Conservation (phyloP, 768 basidiomycete genomes). For the Hemileccinum impolitum region DNA sequence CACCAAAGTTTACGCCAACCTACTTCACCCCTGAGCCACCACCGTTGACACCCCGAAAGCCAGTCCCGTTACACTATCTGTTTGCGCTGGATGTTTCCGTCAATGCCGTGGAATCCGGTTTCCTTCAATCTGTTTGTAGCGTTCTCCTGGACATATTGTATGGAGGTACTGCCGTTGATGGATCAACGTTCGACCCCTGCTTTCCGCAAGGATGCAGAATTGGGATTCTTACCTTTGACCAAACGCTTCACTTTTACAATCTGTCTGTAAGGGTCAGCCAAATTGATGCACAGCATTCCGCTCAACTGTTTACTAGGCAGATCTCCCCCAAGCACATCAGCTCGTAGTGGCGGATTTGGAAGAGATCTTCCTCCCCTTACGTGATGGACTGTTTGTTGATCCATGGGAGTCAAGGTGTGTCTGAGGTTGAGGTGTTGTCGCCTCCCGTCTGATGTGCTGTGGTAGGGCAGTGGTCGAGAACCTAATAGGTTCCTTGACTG, state of each 20-base stretch:
- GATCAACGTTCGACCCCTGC: constrained; percentile 43
- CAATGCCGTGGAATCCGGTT: constrained; percentile 64
- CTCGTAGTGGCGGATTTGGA: constrained; percentile 85
- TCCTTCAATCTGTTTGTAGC: constrained; percentile 63
- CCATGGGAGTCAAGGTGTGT: constrained; percentile 67
- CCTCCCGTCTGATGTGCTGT: constrained; percentile 5
- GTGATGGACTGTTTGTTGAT: constrained; percentile 71
- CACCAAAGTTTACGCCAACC: constrained; percentile 48
- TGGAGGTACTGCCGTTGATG: constrained; percentile 44
- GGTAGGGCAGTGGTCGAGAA: constrained; percentile 59
- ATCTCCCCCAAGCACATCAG: constrained; percentile 54
- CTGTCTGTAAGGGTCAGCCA: constrained; percentile 59
- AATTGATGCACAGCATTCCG: constrained; percentile 4
- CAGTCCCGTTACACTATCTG: constrained; percentile 69
- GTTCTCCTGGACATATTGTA: constrained; percentile 63
- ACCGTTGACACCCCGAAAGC: constrained; percentile 45
- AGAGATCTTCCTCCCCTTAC: constrained; percentile 86
- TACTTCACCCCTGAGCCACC: constrained; percentile 52
- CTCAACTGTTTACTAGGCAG: constrained; percentile 35
- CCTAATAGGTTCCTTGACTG: constrained; percentile 63
- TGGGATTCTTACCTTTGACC: constrained; percentile 83
- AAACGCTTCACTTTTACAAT: constrained; percentile 82
- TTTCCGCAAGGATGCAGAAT: constrained; percentile 55
- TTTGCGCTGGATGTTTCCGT: constrained; percentile 85
- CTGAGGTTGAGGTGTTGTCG: not conserved